Evolutionary conservation across 768 basidiomycete genomes (phyloP), one percentile per base, ranked within the genome.

Genomic region (Mycena epipterygia): DNA sequence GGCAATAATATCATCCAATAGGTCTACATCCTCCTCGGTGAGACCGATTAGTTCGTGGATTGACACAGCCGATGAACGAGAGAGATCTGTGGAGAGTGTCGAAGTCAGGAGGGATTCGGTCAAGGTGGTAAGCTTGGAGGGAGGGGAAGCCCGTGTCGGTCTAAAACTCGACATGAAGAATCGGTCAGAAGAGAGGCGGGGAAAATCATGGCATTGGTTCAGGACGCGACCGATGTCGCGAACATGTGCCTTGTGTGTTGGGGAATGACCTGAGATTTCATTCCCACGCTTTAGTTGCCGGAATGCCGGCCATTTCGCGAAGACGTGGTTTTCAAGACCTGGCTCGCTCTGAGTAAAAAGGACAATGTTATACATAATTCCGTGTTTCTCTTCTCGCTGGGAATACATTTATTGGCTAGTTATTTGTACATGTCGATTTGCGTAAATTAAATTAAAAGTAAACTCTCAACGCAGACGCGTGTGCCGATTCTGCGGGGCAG

Each of bases 401-500:
- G n/a, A 41, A 44, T 48, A 27, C 46, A 48, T 25, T 46, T 46
- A 46, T 46, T 46, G 21, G n/a, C n/a, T 46, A 46, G 35, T 62
- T 61, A 53, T 55, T 53, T 64, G 51, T 64, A 64, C 63, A 64
- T 60, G 32, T 42, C 17, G 21, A 33, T 39, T 72, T 74, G 59
- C 51, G 61, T 25, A 29, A 35, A 52, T 29, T 14, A 33, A 52
- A 58, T 52, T 56, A 95, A 74, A 95, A 93, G 79, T 91, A 84
- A 48, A 95, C 89, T 51, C 87, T 88, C 64, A 93, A 72, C 5
- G 93, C 93, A 33, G 81, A 78, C 39, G 77, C 79, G 37, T 89
- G 79, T 48, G 79, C 81, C 6, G 94, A 93, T 79, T 98, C 97
- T 14, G 89, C 81, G 14, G 97, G 97, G 78, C 97, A 98, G 79